These are phyloP conservation scores for Zymoseptoria brevis DNA, from an alignment of 2,329 filamentous ascomycete genomes.

Conservation along the genomic window DNA sequence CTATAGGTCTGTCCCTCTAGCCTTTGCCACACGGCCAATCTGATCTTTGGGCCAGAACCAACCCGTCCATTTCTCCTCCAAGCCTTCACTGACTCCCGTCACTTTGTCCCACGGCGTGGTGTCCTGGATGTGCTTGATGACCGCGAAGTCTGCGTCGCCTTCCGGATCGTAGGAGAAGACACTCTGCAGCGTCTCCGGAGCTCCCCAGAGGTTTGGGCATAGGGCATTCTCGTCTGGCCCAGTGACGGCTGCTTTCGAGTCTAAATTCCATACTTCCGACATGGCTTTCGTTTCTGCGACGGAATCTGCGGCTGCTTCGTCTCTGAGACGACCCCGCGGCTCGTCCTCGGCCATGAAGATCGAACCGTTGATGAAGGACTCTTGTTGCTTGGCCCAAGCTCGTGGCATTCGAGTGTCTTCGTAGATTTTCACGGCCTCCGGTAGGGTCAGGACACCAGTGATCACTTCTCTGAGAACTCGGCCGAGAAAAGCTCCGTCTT, in stretches of 20 bases:
- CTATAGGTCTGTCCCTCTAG: slow-evolving; percentile 11
- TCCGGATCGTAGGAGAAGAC: slow-evolving; percentile 35
- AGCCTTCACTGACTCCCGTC: slow-evolving; percentile 23
- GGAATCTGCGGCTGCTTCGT: slow-evolving; percentile 4
- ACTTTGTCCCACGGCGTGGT: slow-evolving; percentile 20
- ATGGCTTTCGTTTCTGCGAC: slow-evolving; percentile 10
- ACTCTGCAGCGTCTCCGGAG: slow-evolving; percentile 29
- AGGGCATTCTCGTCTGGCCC: slow-evolving; percentile 21
- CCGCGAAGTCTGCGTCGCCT: slow-evolving; percentile 25
- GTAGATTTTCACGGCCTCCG: slow-evolving; percentile 32
- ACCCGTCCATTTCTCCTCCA: slow-evolving; percentile 28
- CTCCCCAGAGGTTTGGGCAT: slow-evolving; percentile 33
- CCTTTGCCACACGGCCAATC: slow-evolving; percentile 12
- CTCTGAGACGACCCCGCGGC: slow-evolving; percentile 9
- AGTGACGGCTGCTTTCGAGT: slow-evolving; percentile 21
- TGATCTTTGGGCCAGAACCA: slow-evolving; percentile 25
- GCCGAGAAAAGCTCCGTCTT: slow-evolving; percentile 37
- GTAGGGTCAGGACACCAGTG: slow-evolving; percentile 26
- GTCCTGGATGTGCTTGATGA: slow-evolving; percentile 20
- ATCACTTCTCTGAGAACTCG: slow-evolving; percentile 31
- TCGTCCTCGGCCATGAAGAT: slow-evolving; percentile 28
- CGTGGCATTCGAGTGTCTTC: slow-evolving; percentile 36
- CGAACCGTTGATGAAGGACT: slow-evolving; percentile 28
- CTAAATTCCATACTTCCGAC: slow-evolving; percentile 28
- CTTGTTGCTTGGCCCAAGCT: slow-evolving; percentile 36